Evolutionary conservation across 805 yeast genomes (phyloP).

Genomic region (Brettanomyces custersianus): DNA sequence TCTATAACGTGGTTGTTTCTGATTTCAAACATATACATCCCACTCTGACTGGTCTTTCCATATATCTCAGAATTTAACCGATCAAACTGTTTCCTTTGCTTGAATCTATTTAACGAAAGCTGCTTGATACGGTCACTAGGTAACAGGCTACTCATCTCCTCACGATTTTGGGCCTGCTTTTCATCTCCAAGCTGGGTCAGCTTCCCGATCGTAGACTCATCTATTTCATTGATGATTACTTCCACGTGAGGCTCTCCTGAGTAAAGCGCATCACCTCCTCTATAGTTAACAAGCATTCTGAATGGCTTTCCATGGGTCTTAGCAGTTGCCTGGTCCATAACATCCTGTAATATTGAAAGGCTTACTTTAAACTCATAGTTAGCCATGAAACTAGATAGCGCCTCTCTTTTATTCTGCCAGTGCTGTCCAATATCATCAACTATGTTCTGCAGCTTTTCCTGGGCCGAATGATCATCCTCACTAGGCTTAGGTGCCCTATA

Average conservation of each 20-base stretch:
- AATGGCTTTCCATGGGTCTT: slow-evolving; percentile 27
- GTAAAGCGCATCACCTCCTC: slow-evolving; percentile 2
- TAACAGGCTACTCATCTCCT: slow-evolving; percentile 4
- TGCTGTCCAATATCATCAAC: slow-evolving; percentile 20
- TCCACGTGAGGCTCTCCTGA: slow-evolving; percentile 3
- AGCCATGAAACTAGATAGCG: slow-evolving; percentile 43
- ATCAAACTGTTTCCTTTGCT: slow-evolving; percentile 10
- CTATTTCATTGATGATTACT: slow-evolving; percentile 11
- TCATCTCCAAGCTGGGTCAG: slow-evolving; percentile 17
- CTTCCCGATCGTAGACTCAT: slow-evolving; percentile 12
- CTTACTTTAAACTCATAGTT: slow-evolving; percentile 60
- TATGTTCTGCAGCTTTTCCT: slow-evolving; percentile 11
- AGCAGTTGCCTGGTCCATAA: slow-evolving; percentile 31
- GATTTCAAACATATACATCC: slow-evolving; percentile 29
- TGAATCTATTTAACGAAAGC: slow-evolving; percentile 10
- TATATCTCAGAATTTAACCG: slow-evolving; percentile 12
- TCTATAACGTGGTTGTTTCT: slow-evolving; percentile 28
- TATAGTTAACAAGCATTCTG: slow-evolving; percentile 24
- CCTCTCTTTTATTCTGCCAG: slow-evolving; percentile 25
- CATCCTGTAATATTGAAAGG: slow-evolving; percentile 38
- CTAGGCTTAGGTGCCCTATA: not conserved
- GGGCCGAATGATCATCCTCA: not conserved
- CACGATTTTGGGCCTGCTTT: slow-evolving; percentile 6
- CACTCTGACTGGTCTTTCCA: slow-evolving; percentile 9
- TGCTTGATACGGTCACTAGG: slow-evolving; percentile 15